Percentiles rank a stretch among this genome's conserved stretches.
Conservation (phyloP, 257 asterid species). For the Lycium ferocissimum region DNA sequence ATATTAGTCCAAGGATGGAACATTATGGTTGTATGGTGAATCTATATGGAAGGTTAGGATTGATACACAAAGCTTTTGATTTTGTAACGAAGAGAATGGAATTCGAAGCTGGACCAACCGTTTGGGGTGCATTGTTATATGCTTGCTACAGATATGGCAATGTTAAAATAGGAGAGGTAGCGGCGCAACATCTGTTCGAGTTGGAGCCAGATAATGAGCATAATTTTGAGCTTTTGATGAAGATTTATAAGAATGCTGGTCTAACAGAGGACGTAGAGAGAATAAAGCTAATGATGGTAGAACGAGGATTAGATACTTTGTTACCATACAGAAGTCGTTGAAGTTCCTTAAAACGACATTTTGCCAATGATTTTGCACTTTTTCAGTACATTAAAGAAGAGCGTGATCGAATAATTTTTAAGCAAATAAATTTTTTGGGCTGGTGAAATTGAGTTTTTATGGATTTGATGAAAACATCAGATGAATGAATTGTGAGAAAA, state of each 20-base stretch:
- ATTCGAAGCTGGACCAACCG: conserved; percentile 71
- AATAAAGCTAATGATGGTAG: conserved; percentile 59
- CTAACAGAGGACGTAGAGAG: conserved; percentile 54
- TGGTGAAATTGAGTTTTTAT: neutral
- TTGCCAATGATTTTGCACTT: conserved; percentile 4
- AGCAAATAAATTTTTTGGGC: neutral
- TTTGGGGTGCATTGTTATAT: conserved; percentile 89
- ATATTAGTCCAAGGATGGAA: conserved; percentile 65
- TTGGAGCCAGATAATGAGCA: conserved; percentile 84
- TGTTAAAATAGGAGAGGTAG: conserved; percentile 62
- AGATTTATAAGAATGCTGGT: conserved; percentile 55
- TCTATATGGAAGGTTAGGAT: conserved; percentile 76
- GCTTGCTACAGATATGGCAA: conserved; percentile 75
- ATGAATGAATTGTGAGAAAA: neutral
- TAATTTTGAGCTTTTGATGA: conserved; percentile 74
- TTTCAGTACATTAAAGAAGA: neutral
- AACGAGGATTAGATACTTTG: conserved; percentile 58
- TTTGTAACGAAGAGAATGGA: conserved; percentile 56
- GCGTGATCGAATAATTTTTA: neutral
- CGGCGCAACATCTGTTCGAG: conserved; percentile 63
- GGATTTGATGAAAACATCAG: neutral
- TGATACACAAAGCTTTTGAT: conserved; percentile 57
- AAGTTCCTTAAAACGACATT: neutral
- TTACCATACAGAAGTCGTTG: neutral
- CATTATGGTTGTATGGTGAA: conserved; percentile 87